These are phyloP conservation scores for Pseudocercospora fijiensis DNA, from an alignment of 2,329 filamentous ascomycete species.

Conservation along the genomic window DNA sequence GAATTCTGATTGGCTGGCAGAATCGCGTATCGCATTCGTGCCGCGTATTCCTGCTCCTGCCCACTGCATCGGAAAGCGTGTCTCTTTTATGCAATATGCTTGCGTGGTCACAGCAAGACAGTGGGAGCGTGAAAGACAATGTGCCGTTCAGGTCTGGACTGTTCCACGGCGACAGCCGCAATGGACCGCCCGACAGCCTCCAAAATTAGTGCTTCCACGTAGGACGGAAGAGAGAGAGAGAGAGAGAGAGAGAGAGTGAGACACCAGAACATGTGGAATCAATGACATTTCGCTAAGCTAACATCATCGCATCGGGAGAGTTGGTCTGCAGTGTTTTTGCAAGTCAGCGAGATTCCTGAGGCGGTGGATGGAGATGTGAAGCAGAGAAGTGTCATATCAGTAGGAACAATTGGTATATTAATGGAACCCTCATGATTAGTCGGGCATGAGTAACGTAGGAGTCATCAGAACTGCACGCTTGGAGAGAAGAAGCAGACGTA, in stretches of 20 bases:
- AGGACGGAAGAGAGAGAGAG: neutral
- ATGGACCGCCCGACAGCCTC: neutral
- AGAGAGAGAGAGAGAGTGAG: neutral
- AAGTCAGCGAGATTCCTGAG: neutral
- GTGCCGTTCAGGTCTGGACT: neutral
- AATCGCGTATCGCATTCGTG: neutral
- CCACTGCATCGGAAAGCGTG: neutral
- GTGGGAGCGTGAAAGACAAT: too few species aligned
- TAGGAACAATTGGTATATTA: slow-evolving; percentile 35
- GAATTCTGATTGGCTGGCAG: neutral
- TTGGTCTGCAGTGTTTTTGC: neutral
- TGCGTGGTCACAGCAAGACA: too few species aligned
- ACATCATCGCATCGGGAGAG: neutral
- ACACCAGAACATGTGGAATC: neutral
- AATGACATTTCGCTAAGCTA: neutral
- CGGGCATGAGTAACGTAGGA: slow-evolving; percentile 22
- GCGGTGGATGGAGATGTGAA: neutral
- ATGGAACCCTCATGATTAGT: slow-evolving; percentile 26
- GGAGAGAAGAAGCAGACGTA: slow-evolving; percentile 17
- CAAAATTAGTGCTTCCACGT: neutral
- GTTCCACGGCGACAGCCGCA: neutral
- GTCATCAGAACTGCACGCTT: slow-evolving; percentile 25
- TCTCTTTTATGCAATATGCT: neutral
- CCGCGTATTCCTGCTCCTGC: neutral
- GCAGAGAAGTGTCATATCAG: slow-evolving; percentile 19